These are phyloP conservation scores for Domatiomyces globalis DNA, from an alignment of 2,329 filamentous ascomycete genomes.

Conservation along the genomic window DNA sequence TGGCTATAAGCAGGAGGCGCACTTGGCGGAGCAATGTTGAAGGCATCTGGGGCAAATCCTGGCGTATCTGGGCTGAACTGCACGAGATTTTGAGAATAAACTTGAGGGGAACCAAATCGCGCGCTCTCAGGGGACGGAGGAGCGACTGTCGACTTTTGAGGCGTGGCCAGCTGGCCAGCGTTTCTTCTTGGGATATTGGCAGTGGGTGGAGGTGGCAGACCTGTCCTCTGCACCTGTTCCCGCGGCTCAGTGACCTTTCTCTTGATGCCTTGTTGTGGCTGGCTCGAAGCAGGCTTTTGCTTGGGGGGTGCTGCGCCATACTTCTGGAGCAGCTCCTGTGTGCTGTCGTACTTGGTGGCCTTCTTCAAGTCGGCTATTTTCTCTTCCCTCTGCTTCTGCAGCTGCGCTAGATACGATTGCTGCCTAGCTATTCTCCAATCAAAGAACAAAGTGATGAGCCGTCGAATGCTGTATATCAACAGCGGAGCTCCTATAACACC, in stretches of 20 bases:
- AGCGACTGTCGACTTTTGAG: slow-evolving; percentile 13
- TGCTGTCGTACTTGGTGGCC: slow-evolving; percentile 92
- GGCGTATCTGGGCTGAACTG: slow-evolving; percentile 24
- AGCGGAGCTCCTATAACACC: slow-evolving; percentile 65
- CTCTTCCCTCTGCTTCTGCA: slow-evolving; percentile 63
- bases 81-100: slow-evolving; percentile 4
- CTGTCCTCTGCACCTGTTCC: slow-evolving; percentile 32
- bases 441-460: slow-evolving; percentile 54
- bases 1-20: slow-evolving; percentile 20
- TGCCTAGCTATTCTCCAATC: slow-evolving; percentile 64
- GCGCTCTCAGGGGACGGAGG: slow-evolving; percentile 18
- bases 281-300: slow-evolving; percentile 18
- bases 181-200: slow-evolving; percentile 44
- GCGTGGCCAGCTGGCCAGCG: slow-evolving; percentile 10
- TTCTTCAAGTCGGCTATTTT: slow-evolving; percentile 92
- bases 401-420: slow-evolving; percentile 54
- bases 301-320: slow-evolving; percentile 54
- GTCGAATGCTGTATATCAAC: slow-evolving; percentile 64
- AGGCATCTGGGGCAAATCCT: slow-evolving; percentile 36
- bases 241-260: slow-evolving; percentile 19
- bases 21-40: slow-evolving; percentile 19
- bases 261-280: slow-evolving; percentile 16
- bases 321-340: slow-evolving; percentile 81
- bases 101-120: slow-evolving; percentile 9
- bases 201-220: slow-evolving; percentile 47